Percentiles rank a stretch among this genome's conserved stretches.
phyloP scores from a whole-genome alignment of 805 yeast species.

The Lachancea lanzarotensis region DNA sequence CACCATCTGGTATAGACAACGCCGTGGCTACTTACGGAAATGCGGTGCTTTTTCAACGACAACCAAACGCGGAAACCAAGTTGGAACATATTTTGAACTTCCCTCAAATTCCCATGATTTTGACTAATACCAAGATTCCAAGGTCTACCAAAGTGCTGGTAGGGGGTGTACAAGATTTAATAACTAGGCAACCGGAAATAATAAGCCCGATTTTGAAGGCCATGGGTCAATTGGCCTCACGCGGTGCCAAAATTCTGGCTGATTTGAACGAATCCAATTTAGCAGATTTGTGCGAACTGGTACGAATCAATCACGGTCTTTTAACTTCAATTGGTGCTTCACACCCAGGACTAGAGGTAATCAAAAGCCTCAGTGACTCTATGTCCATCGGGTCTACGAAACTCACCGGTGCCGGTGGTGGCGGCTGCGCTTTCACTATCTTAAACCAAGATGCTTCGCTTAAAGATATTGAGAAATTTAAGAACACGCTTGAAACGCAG shows the following conservation, averaged over 20 bases:
- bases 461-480: constrained; percentile 32
- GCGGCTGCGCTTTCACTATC: constrained; percentile 94
- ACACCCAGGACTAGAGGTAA: constrained; percentile 81
- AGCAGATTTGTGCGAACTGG: constrained; percentile 47
- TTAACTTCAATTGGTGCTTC: constrained; percentile 83
- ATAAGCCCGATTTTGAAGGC: constrained; percentile 59
- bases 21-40: constrained; percentile 96
- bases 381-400: constrained; percentile 76
- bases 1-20: constrained; percentile 94
- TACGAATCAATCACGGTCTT: constrained; percentile 81
- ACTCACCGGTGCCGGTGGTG: constrained; percentile 98
- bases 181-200: constrained; percentile 47
- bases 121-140: constrained; percentile 84
- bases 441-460: constrained; percentile 41
- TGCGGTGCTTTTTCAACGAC: constrained; percentile 81
- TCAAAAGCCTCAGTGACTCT: constrained; percentile 60
- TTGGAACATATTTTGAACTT: constrained; percentile 36
- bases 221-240: constrained; percentile 65
- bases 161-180: constrained; percentile 58
- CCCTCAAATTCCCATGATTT: constrained; percentile 65
- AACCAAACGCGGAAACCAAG: constrained; percentile 25
- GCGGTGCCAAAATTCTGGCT: constrained; percentile 44
- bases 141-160: constrained; percentile 82
- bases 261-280: constrained; percentile 37
- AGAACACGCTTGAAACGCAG: constrained; percentile 27